phyloP scores from a whole-genome alignment of 768 basidiomycete species.

The Lactarius deliciosus region DNA sequence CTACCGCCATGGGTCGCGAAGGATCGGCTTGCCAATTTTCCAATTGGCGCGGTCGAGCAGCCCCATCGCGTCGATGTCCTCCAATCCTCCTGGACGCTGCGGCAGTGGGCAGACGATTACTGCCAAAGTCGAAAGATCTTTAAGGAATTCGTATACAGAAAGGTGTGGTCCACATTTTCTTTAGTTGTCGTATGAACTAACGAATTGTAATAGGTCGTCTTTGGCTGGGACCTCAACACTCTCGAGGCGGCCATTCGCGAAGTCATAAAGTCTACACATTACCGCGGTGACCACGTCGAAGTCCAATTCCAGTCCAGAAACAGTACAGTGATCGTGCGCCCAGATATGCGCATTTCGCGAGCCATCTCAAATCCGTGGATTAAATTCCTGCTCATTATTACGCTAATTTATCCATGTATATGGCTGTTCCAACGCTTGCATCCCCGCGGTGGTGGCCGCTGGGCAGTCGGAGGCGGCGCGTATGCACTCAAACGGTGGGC shows the following conservation, averaged over 20 bases:
- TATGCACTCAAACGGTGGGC: constrained; percentile 61
- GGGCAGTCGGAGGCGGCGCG: constrained; percentile 75
- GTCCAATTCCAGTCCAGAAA: constrained; percentile 52
- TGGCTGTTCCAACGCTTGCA: constrained; percentile 78
- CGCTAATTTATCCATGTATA: constrained; percentile 74
- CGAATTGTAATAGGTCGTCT: constrained; percentile 44
- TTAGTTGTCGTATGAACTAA: neutral
- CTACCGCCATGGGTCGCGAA: constrained; percentile 48
- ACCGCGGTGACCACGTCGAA: constrained; percentile 42
- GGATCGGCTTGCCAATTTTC: constrained; percentile 1
- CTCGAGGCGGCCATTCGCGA: constrained; percentile 42
- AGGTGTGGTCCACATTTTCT: constrained; percentile 42
- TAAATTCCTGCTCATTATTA: constrained; percentile 63
- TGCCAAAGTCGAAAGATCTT: constrained; percentile 66
- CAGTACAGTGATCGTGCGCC: constrained; percentile 61
- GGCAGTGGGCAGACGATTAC: constrained; percentile 80
- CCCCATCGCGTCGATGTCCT: constrained; percentile 24
- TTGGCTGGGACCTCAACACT: constrained; percentile 53
- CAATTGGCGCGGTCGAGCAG: constrained; percentile 7
- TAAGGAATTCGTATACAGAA: constrained; percentile 77
- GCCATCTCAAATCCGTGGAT: constrained; percentile 71
- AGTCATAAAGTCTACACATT: constrained; percentile 42
- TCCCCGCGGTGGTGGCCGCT: constrained; percentile 64
- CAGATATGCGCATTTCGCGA: constrained; percentile 64
- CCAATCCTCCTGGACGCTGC: constrained; percentile 31